Conservation (phyloP, 1,284 basidiomycete genomes). For the Cryptococcus sp. region DNA sequence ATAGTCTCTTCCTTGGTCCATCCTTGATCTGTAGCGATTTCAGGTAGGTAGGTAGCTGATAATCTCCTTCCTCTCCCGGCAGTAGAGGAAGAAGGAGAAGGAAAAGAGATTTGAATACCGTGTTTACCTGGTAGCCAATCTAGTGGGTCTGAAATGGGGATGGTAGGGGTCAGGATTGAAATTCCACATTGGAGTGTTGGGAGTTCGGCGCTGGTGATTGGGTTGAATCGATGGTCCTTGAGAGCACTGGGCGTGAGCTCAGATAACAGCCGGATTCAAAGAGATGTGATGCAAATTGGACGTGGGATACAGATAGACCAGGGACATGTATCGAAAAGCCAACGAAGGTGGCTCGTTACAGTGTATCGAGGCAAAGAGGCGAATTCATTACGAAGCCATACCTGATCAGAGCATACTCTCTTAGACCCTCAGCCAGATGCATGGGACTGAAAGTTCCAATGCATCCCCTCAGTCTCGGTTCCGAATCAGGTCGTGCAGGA, state of each 20-base stretch:
- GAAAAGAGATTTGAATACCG: constrained; percentile 85
- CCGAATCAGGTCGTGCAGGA: constrained; percentile 10
- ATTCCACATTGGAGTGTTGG: constrained; percentile 54
- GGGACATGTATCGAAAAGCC: no score
- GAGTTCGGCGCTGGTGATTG: constrained; percentile 50
- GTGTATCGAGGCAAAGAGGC: background rate
- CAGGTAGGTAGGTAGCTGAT: constrained; percentile 89
- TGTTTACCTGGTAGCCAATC: constrained; percentile 91
- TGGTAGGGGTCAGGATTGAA: constrained; percentile 89
- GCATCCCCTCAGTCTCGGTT: constrained; percentile 74
- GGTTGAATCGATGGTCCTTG: constrained; percentile 54
- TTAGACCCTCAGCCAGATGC: constrained; percentile 68
- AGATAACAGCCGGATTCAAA: background rate
- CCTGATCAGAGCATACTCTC: constrained; percentile 86
- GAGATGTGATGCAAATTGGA: no score
- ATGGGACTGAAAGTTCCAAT: constrained; percentile 89
- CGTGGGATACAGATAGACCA: no score
- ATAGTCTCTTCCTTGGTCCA: constrained; percentile 88
- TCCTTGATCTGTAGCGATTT: constrained; percentile 86
- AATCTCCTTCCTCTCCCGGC: constrained; percentile 56
- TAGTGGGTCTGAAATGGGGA: constrained; percentile 75
- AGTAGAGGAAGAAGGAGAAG: constrained; percentile 66
- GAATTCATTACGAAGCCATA: no score
- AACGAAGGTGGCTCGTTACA: background rate
- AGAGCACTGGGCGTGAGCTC: constrained; percentile 42